Percentiles rank a stretch among this genome's conserved stretches.
phyloP scores from a whole-genome alignment of 495 filamentous ascomycete genomes.

The Daldinia concentrica region DNA sequence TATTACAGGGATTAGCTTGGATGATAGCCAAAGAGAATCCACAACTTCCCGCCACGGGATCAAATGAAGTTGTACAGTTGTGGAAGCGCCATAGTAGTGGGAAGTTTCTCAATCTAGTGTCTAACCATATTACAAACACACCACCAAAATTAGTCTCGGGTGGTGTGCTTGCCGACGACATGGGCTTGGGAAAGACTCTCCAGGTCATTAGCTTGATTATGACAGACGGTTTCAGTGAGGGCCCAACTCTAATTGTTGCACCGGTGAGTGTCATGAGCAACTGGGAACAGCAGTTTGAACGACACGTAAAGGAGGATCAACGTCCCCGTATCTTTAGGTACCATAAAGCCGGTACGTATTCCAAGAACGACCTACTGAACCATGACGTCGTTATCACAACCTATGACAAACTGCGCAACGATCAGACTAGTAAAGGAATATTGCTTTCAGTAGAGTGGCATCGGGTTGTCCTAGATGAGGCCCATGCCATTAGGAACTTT shows the following conservation, averaged over 20 bases:
- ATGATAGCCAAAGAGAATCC: constrained; percentile 80
- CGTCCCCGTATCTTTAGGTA: constrained; percentile 75
- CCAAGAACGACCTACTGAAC: constrained; percentile 61
- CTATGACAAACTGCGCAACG: constrained; percentile 69
- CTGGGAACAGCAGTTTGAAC: constrained; percentile 83
- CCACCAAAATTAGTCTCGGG: constrained; percentile 75
- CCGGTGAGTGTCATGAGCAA: constrained; percentile 93
- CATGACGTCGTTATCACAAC: constrained; percentile 86
- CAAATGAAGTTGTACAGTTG: constrained; percentile 75
- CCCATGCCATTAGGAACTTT: constrained; percentile 83
- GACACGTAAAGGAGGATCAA: constrained; percentile 71
- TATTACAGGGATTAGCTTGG: constrained; percentile 80
- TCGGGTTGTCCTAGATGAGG: constrained; percentile 87
- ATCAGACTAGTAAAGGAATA: constrained; percentile 49
- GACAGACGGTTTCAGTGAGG: constrained; percentile 60
- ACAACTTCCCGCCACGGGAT: constrained; percentile 66
- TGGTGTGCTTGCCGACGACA: constrained; percentile 90
- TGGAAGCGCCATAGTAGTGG: constrained; percentile 71
- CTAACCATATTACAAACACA: constrained; percentile 68
- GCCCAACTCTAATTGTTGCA: constrained; percentile 80
- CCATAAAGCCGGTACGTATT: constrained; percentile 71
- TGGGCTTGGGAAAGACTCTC: constrained; percentile 94
- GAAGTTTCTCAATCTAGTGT: constrained; percentile 77
- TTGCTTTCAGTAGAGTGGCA: constrained; percentile 79
- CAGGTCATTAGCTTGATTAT: constrained; percentile 86